Evolutionary conservation across 106 monocot species (phyloP).

Genomic region (Acorus gramineus): DNA sequence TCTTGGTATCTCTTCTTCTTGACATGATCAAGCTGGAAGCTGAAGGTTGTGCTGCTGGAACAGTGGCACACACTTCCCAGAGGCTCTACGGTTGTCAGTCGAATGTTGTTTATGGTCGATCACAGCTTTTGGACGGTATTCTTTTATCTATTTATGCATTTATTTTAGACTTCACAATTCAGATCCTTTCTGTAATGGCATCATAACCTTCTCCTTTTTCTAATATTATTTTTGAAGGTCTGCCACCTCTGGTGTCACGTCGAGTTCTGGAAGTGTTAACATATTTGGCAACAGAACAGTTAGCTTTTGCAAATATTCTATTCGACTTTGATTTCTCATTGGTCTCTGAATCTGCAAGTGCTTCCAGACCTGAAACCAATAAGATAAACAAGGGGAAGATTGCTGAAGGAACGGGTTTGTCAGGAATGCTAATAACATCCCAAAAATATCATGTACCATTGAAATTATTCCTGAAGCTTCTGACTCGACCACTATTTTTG

Average conservation of each 20-base stretch:
- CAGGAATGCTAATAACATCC: slow-evolving; percentile 2
- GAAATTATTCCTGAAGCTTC: slow-evolving; percentile 49
- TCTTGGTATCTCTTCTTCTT: slow-evolving; percentile 36
- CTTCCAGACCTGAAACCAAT: slow-evolving; percentile 1
- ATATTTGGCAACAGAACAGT: slow-evolving; percentile 52
- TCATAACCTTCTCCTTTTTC: not conserved
- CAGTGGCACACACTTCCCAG: slow-evolving; percentile 4
- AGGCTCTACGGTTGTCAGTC: slow-evolving; percentile 62
- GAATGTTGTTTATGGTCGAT: slow-evolving; percentile 53
- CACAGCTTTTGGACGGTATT: slow-evolving; percentile 45
- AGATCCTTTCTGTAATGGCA: too few relatives aligned
- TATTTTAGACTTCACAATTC: not conserved
- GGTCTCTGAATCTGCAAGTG: slow-evolving; percentile 4
- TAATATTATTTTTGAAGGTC: slow-evolving; percentile 25
- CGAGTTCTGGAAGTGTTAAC: slow-evolving; percentile 57
- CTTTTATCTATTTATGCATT: slow-evolving; percentile 2
- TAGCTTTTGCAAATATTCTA: slow-evolving; percentile 39
- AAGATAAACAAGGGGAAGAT: slow-evolving; percentile 32
- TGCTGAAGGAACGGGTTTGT: slow-evolving; percentile 7
- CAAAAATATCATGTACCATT: slow-evolving; percentile 26
- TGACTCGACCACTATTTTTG: slow-evolving; percentile 56
- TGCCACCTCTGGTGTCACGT: slow-evolving; percentile 56
- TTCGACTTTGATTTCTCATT: slow-evolving; percentile 34
- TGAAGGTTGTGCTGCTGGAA: slow-evolving; percentile 16
- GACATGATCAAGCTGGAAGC: slow-evolving; percentile 56